Evolutionary conservation across 305 asterid genomes (phyloP), one percentile per base, ranked within the genome.

Genomic region (Solanum chacoense): DNA sequence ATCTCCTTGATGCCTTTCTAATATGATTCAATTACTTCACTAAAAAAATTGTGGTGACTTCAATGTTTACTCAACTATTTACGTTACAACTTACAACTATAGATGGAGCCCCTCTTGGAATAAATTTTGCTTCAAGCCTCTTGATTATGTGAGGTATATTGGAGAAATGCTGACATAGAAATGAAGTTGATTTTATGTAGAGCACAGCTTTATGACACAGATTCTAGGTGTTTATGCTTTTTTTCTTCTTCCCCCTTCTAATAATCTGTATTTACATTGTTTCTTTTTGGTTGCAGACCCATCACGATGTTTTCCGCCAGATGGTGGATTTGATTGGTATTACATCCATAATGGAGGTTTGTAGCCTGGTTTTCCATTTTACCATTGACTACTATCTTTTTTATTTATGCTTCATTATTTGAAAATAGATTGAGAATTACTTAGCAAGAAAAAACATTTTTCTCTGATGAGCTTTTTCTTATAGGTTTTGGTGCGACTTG

Each of bases 301-400:
- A 94, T 92, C 98, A 94, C 90, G 94, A 95, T 89, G 96, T 96
- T 88, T 95, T 98, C 85, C 93, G 91, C 87, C 94, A 93, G 94
- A 96, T 98, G 91, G 99, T 98, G 89, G 98, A 98, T 95, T 94
- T 98, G 94, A 98, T 98, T 89, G 99, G 99, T 72, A 94, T 98
- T 91, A 98, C 99, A 81, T 98, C 99, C 89, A 95, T 98, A 88
- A 98, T 96, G 99, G 99, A 98, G 99, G 99, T 97, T 89, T 86
- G 90, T 89, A 84, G 86, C 72, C 20, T 11, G 36, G 37, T 80
- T 80, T 80, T 80, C 37, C 37, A 42, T 28, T 80, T 80, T 26
- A 42, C 69, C 37, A 12, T 80, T 22, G 35, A 26, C 67, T 37
- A 45, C 11, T 18, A 28, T 45, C 28, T 83, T 45, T 81, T 45